phyloP scores from a whole-genome alignment of 2,329 filamentous ascomycete genomes.

The Colletotrichum theobromicola region DNA sequence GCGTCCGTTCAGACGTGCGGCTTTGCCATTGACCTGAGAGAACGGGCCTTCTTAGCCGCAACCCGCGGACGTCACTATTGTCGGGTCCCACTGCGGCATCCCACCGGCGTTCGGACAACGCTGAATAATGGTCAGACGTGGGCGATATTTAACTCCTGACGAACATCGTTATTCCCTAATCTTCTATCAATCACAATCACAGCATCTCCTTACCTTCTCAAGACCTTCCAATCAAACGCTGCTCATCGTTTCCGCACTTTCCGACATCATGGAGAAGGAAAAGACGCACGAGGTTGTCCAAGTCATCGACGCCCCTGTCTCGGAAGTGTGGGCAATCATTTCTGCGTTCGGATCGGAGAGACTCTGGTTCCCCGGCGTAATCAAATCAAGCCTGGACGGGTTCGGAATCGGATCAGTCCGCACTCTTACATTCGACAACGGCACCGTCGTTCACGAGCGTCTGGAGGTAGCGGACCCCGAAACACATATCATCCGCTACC shows the following conservation, averaged over 20 bases:
- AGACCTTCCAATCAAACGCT: neutral
- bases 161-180: neutral
- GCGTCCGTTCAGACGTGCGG: neutral
- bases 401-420: constrained; percentile 1
- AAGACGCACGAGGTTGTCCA: neutral
- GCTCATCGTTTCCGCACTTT: neutral
- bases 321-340: constrained; percentile 4
- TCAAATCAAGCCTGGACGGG: neutral
- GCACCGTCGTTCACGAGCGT: neutral
- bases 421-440: neutral
- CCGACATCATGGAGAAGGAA: neutral
- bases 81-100: neutral
- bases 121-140: neutral
- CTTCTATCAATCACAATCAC: neutral
- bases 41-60: neutral
- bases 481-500: neutral
- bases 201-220: neutral
- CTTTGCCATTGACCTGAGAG: neutral
- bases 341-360: neutral
- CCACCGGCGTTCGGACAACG: neutral
- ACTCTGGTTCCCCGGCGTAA: constrained; percentile 5
- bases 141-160: neutral
- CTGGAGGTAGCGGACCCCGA: neutral
- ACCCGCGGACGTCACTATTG: neutral
- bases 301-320: neutral